Conservation (phyloP, 148 eudicot species). For the Vaccinium myrtillus region DNA sequence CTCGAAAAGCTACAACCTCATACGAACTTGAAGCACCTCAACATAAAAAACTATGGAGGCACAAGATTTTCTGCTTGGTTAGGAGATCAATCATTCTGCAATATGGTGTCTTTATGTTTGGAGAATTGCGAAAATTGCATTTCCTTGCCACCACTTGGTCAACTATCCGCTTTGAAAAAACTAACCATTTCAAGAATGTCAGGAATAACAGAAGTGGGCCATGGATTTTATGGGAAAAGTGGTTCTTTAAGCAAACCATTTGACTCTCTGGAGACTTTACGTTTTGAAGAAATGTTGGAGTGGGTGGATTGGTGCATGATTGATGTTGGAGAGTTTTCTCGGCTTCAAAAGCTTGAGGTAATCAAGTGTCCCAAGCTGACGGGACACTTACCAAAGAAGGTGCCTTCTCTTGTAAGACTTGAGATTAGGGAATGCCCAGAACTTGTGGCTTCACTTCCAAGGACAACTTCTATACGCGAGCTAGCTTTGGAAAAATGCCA, state of each 20-base stretch:
- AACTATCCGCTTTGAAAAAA: no score
- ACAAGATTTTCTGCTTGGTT: no score
- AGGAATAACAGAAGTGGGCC: no score
- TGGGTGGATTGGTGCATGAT: background rate
- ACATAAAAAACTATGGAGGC: no score
- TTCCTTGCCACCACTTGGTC: no score
- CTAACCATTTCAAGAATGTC: no score
- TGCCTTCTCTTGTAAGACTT: background rate
- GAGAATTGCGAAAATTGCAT: no score
- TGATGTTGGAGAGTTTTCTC: background rate
- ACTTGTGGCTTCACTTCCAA: background rate
- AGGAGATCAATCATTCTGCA: no score
- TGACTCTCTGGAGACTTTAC: background rate
- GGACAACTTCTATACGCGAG: background rate
- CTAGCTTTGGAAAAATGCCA: background rate
- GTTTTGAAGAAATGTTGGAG: background rate
- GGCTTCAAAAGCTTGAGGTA: background rate
- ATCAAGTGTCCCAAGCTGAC: background rate
- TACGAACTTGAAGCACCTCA: no score
- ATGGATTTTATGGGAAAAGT: conserved; percentile 5
- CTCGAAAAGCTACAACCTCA: no score
- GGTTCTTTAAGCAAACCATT: background rate
- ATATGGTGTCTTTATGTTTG: no score
- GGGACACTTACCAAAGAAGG: background rate
- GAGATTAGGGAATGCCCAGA: background rate